Evolutionary conservation across 768 basidiomycete species (phyloP).

Genomic region (Rhizopogon vinicolor): DNA sequence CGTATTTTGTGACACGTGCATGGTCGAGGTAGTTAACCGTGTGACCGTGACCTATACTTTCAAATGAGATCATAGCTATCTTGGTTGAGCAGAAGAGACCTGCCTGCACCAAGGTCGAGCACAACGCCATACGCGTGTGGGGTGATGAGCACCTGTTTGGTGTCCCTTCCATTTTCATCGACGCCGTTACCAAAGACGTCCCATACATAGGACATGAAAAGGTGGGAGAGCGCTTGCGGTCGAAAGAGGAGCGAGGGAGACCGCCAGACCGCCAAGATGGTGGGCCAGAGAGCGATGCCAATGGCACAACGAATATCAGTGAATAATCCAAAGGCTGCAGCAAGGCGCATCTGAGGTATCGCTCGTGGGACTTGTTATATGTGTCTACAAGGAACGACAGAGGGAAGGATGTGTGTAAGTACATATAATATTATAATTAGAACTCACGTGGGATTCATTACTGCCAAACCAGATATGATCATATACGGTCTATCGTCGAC

Average conservation of each 20-base stretch:
- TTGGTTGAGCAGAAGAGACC: constrained; percentile 3
- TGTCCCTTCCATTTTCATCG: constrained; percentile 35
- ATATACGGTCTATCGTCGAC: too few species aligned
- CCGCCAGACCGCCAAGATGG: constrained; percentile 34
- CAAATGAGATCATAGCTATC: neutral
- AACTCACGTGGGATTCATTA: too few species aligned
- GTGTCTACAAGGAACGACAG: neutral
- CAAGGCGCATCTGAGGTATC: neutral
- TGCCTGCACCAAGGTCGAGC: constrained; percentile 67
- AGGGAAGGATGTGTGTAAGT: too few species aligned
- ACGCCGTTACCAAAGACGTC: constrained; percentile 38
- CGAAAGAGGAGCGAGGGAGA: constrained; percentile 41
- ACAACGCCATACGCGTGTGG: constrained; percentile 55
- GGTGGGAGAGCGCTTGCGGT: constrained; percentile 40
- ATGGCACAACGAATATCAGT: constrained; percentile 38
- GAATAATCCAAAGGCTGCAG: neutral
- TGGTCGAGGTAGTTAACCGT: constrained; percentile 56
- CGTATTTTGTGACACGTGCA: constrained; percentile 51
- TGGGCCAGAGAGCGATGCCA: constrained; percentile 36
- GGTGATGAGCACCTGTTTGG: constrained; percentile 47
- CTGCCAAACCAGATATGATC: too few species aligned
- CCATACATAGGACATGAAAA: constrained; percentile 63
- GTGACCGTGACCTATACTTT: constrained; percentile 56
- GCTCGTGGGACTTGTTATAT: too few species aligned
- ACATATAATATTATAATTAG: too few species aligned